A percentile compares a stretch with the other conserved stretches of the same genome.
phyloP scores from a whole-genome alignment of 352 stramenopile species.

The Phytophthora pini region DNA sequence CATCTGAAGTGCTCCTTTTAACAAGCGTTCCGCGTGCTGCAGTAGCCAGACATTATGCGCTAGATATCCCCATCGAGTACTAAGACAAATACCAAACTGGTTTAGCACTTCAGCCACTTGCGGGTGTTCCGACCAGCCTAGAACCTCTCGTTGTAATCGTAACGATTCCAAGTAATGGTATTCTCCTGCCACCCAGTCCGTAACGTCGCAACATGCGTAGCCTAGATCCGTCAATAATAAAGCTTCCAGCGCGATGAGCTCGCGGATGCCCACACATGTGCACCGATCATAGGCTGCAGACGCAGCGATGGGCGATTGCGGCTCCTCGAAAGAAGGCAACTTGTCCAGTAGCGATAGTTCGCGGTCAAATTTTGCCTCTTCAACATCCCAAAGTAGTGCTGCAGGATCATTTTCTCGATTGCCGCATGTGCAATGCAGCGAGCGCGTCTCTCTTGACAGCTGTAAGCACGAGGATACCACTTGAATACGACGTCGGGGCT shows the following conservation, averaged over 20 bases:
- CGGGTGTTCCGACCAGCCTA: constrained; percentile 76
- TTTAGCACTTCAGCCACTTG: constrained; percentile 86
- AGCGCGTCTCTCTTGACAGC: constrained; percentile 69
- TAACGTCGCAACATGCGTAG: constrained; percentile 82
- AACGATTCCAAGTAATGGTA: constrained; percentile 83
- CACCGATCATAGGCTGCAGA: constrained; percentile 48
- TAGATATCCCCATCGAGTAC: constrained; percentile 70
- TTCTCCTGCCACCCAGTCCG: constrained; percentile 75
- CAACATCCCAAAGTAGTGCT: constrained; percentile 71
- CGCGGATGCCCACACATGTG: constrained; percentile 72
- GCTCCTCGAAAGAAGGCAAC: constrained; percentile 69
- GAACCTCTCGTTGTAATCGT: constrained; percentile 78
- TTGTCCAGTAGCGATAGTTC: constrained; percentile 67
- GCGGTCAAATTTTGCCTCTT: constrained; percentile 77
- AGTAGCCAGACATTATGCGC: constrained; percentile 83
- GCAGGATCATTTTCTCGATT: constrained; percentile 78
- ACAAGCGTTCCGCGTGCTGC: constrained; percentile 67
- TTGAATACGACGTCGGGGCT: constrained; percentile 73
- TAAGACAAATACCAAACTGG: constrained; percentile 81
- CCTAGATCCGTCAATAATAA: constrained; percentile 78
- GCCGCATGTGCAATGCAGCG: constrained; percentile 73
- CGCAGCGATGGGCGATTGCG: constrained; percentile 35
- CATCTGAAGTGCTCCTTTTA: constrained; percentile 79
- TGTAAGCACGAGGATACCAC: constrained; percentile 76
- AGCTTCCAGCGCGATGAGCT: constrained; percentile 78